Conservation (phyloP, 2,329 filamentous ascomycete species). For the Exutisphaerella laricina region DNA sequence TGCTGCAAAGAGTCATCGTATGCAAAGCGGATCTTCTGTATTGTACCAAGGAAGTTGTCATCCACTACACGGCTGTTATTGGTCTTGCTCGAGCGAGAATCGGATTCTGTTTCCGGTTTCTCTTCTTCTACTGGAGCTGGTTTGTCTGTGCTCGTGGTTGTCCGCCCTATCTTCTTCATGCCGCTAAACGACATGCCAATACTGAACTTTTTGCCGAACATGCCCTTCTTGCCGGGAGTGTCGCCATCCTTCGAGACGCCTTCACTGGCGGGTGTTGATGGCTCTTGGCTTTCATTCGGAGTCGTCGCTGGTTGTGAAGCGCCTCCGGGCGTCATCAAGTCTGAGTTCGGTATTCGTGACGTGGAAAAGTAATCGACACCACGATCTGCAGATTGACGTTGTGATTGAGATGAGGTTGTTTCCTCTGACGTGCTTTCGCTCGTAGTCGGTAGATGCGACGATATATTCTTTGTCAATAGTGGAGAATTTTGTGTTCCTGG, state of each 20-base stretch:
- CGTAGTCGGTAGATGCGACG: conserved; percentile 32
- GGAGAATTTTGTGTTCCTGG: conserved; percentile 32
- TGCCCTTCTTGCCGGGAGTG: conserved; percentile 40
- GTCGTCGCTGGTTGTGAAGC: conserved; percentile 28
- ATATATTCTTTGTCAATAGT: conserved; percentile 32
- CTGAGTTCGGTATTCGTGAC: conserved; percentile 47
- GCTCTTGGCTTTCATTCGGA: conserved; percentile 29
- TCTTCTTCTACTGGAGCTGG: conserved; percentile 64
- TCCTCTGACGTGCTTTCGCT: conserved; percentile 46
- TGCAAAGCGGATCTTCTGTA: conserved; percentile 66
- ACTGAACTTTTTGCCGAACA: conserved; percentile 80
- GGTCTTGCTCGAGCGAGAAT: conserved; percentile 49
- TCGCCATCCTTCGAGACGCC: conserved; percentile 51
- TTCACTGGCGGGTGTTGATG: conserved; percentile 41
- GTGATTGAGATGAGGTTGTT: conserved; percentile 50
- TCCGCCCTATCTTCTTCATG: conserved; percentile 76
- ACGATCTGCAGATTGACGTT: conserved; percentile 55
- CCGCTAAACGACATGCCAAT: conserved; percentile 63
- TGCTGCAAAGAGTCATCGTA: conserved; percentile 65
- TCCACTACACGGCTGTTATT: conserved; percentile 68
- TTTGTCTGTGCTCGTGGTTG: conserved; percentile 64
- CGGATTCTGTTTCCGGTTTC: conserved; percentile 55
- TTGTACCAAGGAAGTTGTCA: conserved; percentile 65
- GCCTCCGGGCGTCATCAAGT: conserved; percentile 24
- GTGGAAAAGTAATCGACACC: conserved; percentile 72